Conservation (phyloP, 2,329 filamentous ascomycete species). For the Plectosphaerella sp. region DNA sequence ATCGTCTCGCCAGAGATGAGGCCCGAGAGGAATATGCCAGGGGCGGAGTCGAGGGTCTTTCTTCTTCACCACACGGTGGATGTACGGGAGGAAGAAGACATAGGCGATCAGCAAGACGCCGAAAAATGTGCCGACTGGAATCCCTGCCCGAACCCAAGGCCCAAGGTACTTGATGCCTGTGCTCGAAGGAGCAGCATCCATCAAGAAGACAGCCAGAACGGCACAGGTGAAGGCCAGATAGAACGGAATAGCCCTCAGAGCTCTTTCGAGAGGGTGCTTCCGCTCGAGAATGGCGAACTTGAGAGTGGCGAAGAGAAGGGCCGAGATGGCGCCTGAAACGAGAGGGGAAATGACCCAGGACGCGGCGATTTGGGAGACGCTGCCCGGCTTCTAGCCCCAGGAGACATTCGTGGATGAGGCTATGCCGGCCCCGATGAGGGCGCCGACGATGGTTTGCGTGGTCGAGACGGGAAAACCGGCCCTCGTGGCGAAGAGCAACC, state of each 20-base stretch:
- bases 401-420: slow-evolving; percentile 31
- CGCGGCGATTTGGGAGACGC: slow-evolving; percentile 43
- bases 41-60: slow-evolving; percentile 23
- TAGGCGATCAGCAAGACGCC: slow-evolving; percentile 22
- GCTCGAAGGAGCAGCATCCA: slow-evolving; percentile 10
- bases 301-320: slow-evolving; percentile 36
- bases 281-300: slow-evolving; percentile 37
- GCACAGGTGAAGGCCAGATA: slow-evolving; percentile 17
- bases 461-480: slow-evolving; percentile 32
- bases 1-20: slow-evolving; percentile 21
- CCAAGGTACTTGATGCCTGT: slow-evolving; percentile 26
- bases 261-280: slow-evolving; percentile 32
- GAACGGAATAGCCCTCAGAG: slow-evolving; percentile 23
- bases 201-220: slow-evolving; percentile 16
- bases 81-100: slow-evolving; percentile 29
- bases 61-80: slow-evolving; percentile 25
- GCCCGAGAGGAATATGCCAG: slow-evolving; percentile 30
- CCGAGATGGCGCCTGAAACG: slow-evolving; percentile 35
- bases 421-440: slow-evolving; percentile 40
- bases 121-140: slow-evolving; percentile 22
- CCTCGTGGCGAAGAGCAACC: slow-evolving; percentile 35
- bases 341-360: slow-evolving; percentile 42
- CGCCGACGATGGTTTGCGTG: slow-evolving; percentile 40
- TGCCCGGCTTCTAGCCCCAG: slow-evolving; percentile 34
- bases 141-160: slow-evolving; percentile 19